phyloP scores from a whole-genome alignment of 31 red algal genomes.

The Porphyra umbilicalis region DNA sequence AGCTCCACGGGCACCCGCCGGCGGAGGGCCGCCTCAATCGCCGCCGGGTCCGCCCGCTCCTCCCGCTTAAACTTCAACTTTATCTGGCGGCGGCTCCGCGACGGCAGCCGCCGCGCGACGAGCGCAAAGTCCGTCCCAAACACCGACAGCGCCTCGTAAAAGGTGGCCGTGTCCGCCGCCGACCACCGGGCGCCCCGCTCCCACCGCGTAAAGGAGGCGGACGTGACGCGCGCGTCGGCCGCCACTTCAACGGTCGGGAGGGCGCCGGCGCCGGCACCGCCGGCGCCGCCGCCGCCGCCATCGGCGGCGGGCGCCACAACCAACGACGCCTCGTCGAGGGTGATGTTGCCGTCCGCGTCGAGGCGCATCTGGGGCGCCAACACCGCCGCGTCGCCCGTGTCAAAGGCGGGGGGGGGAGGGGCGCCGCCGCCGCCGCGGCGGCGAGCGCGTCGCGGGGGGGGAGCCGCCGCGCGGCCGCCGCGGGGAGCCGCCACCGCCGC shows the following conservation, averaged over 20 bases:
- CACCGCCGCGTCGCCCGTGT: conserved; percentile 23
- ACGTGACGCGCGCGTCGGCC: conserved; percentile 40
- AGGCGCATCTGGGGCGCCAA: conserved; percentile 85
- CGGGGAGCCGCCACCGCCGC: not conserved
- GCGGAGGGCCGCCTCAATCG: conserved; percentile 46
- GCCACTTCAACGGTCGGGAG: conserved; percentile 28
- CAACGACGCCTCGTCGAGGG: conserved; percentile 66
- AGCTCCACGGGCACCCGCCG: not conserved
- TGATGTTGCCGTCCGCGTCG: conserved; percentile 85
- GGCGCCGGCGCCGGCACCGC: conserved; percentile 13
- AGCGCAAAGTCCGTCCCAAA: conserved; percentile 95
- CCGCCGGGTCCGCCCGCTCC: conserved; percentile 48
- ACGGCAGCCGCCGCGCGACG: conserved; percentile 61
- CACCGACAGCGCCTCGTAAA: conserved; percentile 64
- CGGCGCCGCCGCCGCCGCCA: conserved; percentile 6
- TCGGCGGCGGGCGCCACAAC: conserved; percentile 46
- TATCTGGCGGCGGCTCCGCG: conserved; percentile 62
- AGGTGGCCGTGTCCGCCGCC: conserved; percentile 65
- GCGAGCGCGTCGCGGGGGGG: not conserved
- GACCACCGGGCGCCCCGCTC: conserved; percentile 49
- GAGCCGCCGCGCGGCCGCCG: too few species aligned
- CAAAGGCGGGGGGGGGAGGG: not conserved
- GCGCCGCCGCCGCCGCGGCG: not conserved
- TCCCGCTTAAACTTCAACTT: conserved; percentile 98
- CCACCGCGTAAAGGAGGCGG: conserved; percentile 54